These are phyloP conservation scores for Begonia loranthoides DNA, from an alignment of 306 rosid species.

Conservation along the genomic window DNA sequence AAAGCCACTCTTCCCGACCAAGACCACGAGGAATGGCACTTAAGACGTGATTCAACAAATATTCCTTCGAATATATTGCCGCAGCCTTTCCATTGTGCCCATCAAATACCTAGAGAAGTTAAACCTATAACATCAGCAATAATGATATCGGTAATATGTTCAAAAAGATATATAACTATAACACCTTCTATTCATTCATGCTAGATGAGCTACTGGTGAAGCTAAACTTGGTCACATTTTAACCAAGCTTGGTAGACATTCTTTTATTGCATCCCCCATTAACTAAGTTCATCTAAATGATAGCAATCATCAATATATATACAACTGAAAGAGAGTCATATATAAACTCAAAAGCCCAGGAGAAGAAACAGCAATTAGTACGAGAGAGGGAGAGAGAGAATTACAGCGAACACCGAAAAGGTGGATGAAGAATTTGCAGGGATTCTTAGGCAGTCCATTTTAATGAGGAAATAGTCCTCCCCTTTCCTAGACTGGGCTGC, in stretches of 20 bases:
- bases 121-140: conserved; percentile 12
- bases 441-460: conserved; percentile 71
- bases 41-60: conserved; percentile 76
- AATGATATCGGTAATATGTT: not conserved
- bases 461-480: conserved; percentile 73
- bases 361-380: not conserved
- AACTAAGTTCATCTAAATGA: conserved; percentile 34
- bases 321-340: too few relatives aligned
- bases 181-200: conserved; percentile 64
- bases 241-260: too few relatives aligned
- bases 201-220: conserved; percentile 24
- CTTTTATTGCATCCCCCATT: too few relatives aligned
- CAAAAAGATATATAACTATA: not conserved
- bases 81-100: conserved; percentile 99
- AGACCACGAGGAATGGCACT: conserved; percentile 82
- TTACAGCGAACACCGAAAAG: conserved; percentile 85
- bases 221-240: conserved; percentile 9
- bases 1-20: conserved; percentile 94
- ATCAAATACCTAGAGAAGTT: conserved; percentile 60
- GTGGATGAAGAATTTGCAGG: conserved; percentile 69
- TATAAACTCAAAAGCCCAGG: not conserved
- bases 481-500: conserved; percentile 95
- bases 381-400: conserved; percentile 1
- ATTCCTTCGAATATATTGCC: conserved; percentile 65
- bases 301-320: too few relatives aligned